A percentile compares a stretch with the other conserved stretches of the same genome.
These are phyloP conservation scores for Asterochloris sp. DNA, from an alignment of 139 green algal species.

Conservation along the genomic window DNA sequence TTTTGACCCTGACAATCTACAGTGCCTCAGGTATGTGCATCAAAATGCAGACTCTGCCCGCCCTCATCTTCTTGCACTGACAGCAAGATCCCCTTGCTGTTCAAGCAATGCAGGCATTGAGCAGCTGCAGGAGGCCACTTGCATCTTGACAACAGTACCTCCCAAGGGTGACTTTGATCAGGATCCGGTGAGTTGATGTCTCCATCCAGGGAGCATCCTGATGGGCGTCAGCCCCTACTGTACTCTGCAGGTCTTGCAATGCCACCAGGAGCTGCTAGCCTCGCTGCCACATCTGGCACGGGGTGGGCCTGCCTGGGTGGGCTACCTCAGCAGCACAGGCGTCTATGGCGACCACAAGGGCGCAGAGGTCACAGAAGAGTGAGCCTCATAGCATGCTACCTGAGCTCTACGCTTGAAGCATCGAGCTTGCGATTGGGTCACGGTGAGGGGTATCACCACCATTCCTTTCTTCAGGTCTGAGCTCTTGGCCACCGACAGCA, in stretches of 20 bases:
- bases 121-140: slow-evolving; percentile 16
- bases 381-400: background rate
- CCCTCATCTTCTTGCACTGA: background rate
- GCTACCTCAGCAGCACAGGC: slow-evolving; percentile 62
- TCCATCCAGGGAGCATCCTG: no score
- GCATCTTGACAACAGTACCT: slow-evolving; percentile 41
- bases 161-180: slow-evolving; percentile 10
- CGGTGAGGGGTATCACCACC: no score
- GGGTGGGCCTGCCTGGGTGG: slow-evolving; percentile 35
- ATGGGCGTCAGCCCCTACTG: no score
- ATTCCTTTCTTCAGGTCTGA: no score
- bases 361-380: slow-evolving; percentile 69
- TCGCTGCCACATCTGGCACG: no score
- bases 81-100: background rate
- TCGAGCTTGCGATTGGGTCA: no score
- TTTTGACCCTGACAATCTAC: slow-evolving; percentile 25
- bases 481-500: background rate
- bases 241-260: no score
- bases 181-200: slow-evolving; percentile 24
- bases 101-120: slow-evolving; percentile 3
- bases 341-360: slow-evolving; percentile 70
- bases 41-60: no score
- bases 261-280: no score
- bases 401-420: background rate
- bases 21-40: slow-evolving; percentile 17